Base-by-base conservation (phyloP, 2,329 filamentous ascomycete species). In the Mariannaea sp. region DNA sequence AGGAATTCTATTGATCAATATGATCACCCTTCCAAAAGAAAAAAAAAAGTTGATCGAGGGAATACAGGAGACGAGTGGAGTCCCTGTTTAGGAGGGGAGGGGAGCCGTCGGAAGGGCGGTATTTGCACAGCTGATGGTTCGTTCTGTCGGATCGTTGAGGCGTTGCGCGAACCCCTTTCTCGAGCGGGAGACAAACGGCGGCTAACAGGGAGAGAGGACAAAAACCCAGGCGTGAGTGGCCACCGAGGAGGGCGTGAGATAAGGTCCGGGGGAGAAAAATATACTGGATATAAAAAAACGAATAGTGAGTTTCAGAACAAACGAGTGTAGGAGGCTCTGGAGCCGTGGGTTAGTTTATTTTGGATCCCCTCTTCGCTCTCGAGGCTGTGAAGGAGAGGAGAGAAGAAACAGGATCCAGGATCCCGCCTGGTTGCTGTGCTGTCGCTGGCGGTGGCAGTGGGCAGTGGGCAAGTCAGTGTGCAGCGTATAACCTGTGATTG, bases 401-500 rank as follows among this genome's bases (percentile, higher is more conserved):
- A 56, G 45, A 33, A 12, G 26, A 29, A n/a, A 12, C 9, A 53
- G 56, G 53, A 52, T 59, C 60, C n/a, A n/a, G n/a, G n/a, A n/a
- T n/a, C n/a, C n/a, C n/a, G n/a, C n/a, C n/a, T 62, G 50, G 61
- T 64, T 64, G 61, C 61, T 55, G 61, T 59, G 61, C 59, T 53
- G 49, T 62, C 42, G 61, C 56, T 45, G 42, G 61, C 56, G 50
- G 45, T 49, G 40, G 51, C 51, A 45, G 51, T 40, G 40, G 51
- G 51, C 51, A n/a, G n/a, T n/a, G n/a, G n/a, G n/a, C n/a, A n/a
- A n/a, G n/a, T n/a, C n/a, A n/a, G n/a, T n/a, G n/a, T n/a, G n/a
- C n/a, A 49, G 38, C 24, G 19, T n/a, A 19, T 6, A 19, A 16
- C 19, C 26, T 7, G 17, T 39, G 32, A 49, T 54, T 54, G 51